Evolutionary conservation across 352 stramenopile genomes (phyloP), one percentile per base, ranked within the genome.

Genomic region (Phytophthora aleatoria): DNA sequence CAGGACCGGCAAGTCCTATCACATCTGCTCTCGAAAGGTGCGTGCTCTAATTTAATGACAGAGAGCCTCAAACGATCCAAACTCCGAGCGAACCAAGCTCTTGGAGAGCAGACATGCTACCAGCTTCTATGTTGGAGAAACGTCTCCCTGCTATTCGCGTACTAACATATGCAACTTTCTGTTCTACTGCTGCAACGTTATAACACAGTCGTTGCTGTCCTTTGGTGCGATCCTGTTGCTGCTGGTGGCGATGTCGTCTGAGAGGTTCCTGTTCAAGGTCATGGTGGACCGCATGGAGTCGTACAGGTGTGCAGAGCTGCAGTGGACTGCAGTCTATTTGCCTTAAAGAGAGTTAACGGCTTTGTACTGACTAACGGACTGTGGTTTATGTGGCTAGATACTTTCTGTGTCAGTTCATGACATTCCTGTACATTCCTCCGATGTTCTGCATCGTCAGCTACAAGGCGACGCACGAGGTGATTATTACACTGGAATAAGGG

Each of bases 221-320:
- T 88, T 95, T 13, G 73, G 73, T 24, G 81, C 85, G 26, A 86
- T 96, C 27, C 48, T 88, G n/a, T 38, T 89, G 56, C 66, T 96
- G 26, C 63, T 94, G n/a, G 62, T 92, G 39, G 70, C 80, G 42
- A 94, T 94, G 83, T 79, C 81, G 27, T 86, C 83, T 7, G 88
- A 96, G 77, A 73, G 88, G 26, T 88, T 96, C 61, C 77, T 92
- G 54, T 96, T 96, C 61, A 96, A 96, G 63, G 66, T 91, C 49
- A 90, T 96, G 85, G 75, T 96, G 41, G 88, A 96, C 49, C 86
- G 86, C 45, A 96, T 96, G 88, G 81, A 93, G 61, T 94, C 86
- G 51, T 96, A 96, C 69, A 83, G 86, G 85, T 95, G 50, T 13
- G 73, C 45, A 27, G 12, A 9, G 11, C 15, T 55, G 27, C 39